These are phyloP conservation scores for Candolleomyces eurysporus DNA, from an alignment of 768 basidiomycete species.

Conservation along the genomic window DNA sequence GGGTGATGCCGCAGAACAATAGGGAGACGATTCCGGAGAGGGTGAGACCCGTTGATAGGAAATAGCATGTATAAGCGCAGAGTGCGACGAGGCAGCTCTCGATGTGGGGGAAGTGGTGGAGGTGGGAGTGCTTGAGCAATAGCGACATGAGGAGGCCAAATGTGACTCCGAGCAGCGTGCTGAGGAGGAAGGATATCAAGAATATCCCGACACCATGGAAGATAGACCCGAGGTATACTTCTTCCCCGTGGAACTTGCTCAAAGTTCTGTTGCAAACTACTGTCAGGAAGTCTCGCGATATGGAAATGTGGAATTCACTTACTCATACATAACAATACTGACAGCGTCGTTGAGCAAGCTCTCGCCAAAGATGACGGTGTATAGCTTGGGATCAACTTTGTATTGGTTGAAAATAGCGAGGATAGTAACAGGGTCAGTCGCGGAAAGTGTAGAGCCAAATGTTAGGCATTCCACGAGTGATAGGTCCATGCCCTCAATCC, in stretches of 20 bases:
- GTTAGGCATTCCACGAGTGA: slow-evolving; percentile 90
- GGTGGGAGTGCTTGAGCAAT: slow-evolving; percentile 90
- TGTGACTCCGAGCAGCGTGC: slow-evolving; percentile 89
- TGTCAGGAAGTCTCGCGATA: not conserved
- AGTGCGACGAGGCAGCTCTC: slow-evolving; percentile 96
- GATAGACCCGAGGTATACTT: slow-evolving; percentile 82
- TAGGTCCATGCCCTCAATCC: slow-evolving; percentile 84
- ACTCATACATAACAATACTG: slow-evolving; percentile 99
- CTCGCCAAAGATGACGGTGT: slow-evolving; percentile 97
- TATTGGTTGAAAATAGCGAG: slow-evolving; percentile 98
- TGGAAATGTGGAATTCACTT: slow-evolving; percentile 35
- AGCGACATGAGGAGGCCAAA: slow-evolving; percentile 92
- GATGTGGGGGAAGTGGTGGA: slow-evolving; percentile 85
- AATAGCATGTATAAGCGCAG: slow-evolving; percentile 95
- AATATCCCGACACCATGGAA: slow-evolving; percentile 99
- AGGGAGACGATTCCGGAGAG: slow-evolving; percentile 98
- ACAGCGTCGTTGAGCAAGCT: slow-evolving; percentile 97
- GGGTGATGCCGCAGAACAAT: slow-evolving; percentile 96
- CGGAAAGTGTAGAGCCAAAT: slow-evolving; percentile 95
- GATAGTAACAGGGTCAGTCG: slow-evolving; percentile 97
- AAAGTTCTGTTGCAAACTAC: slow-evolving; percentile 60
- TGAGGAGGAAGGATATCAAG: slow-evolving; percentile 90
- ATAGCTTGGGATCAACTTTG: slow-evolving; percentile 97
- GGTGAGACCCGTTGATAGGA: slow-evolving; percentile 93
- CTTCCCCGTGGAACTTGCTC: slow-evolving; percentile 86